These are phyloP conservation scores for Saccharomycopsis sp. DNA, from an alignment of 805 yeast species.

Conservation along the genomic window DNA sequence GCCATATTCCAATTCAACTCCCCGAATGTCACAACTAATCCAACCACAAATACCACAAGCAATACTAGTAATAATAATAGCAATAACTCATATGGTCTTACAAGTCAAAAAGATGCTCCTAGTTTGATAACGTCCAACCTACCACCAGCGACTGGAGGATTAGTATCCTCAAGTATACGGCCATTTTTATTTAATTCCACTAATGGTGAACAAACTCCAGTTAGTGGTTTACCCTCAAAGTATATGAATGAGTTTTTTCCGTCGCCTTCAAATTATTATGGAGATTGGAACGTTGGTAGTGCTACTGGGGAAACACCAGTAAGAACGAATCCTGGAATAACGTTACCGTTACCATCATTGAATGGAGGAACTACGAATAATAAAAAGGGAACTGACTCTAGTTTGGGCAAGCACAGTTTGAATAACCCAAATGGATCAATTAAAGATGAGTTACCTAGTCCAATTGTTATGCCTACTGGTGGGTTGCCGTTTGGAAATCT, in stretches of 20 bases:
- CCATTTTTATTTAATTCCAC: conserved; percentile 22
- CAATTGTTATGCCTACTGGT: conserved; percentile 15
- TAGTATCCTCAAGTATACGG: conserved; percentile 19
- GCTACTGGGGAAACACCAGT: conserved; percentile 16
- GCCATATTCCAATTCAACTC: conserved; percentile 24
- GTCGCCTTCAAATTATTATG: conserved; percentile 70
- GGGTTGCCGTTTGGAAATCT: conserved; percentile 14
- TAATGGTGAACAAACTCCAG: conserved; percentile 60
- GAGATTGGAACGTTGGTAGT: conserved; percentile 19
- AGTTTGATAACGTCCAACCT: conserved; percentile 11
- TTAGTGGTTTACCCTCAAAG: conserved; percentile 55
- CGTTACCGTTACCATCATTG: conserved; percentile 15
- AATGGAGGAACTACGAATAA: conserved; percentile 2
- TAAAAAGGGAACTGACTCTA: neutral
- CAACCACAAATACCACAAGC: conserved; percentile 21
- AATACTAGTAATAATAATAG: conserved; percentile 21
- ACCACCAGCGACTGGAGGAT: conserved; percentile 21
- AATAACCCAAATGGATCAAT: conserved; percentile 21
- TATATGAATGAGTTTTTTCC: conserved; percentile 47
- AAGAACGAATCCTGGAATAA: conserved; percentile 17
- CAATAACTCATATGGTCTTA: conserved; percentile 22
- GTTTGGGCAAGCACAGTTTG: conserved; percentile 17
- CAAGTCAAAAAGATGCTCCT: conserved; percentile 8
- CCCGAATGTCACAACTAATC: conserved; percentile 25
- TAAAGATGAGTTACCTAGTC: conserved; percentile 21